These are phyloP conservation scores for Trapa bicornis DNA, from an alignment of 345 rosid genomes.

Conservation along the genomic window DNA sequence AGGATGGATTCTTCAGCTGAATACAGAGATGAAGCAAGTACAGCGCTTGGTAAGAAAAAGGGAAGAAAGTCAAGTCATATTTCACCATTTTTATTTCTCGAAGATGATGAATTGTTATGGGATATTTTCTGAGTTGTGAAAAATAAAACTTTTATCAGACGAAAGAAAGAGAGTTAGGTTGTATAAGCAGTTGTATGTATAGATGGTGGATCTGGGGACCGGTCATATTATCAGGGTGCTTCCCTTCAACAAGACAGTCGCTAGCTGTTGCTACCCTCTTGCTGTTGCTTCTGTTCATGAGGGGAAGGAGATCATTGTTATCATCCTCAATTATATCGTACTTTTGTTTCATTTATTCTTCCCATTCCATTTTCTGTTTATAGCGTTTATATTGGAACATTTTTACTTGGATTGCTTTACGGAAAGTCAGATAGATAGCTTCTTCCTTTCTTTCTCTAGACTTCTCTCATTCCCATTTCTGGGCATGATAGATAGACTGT, in stretches of 20 bases:
- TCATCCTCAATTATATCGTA: slow-evolving; percentile 33
- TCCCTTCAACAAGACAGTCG: slow-evolving; percentile 5
- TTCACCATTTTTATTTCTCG: slow-evolving; percentile 33
- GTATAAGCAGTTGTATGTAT: slow-evolving; percentile 53
- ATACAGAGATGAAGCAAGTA: slow-evolving; percentile 3
- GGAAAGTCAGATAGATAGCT: slow-evolving; percentile 15
- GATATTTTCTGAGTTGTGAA: slow-evolving; percentile 26
- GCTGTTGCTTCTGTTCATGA: slow-evolving; percentile 16
- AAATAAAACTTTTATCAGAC: slow-evolving; percentile 1
- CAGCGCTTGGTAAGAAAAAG: slow-evolving; percentile 29
- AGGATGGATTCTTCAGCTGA: slow-evolving; percentile 2
- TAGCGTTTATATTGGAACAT: slow-evolving; percentile 33
- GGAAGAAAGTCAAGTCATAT: slow-evolving; percentile 11
- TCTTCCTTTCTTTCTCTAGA: slow-evolving; percentile 3
- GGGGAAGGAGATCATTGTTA: slow-evolving; percentile 28
- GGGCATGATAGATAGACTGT: no score
- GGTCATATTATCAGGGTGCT: slow-evolving; percentile 9
- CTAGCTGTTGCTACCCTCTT: slow-evolving; percentile 8
- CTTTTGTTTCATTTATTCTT: slow-evolving; percentile 23
- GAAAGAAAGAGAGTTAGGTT: slow-evolving; percentile 23
- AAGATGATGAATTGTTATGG: slow-evolving; percentile 28
- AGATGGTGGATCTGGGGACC: slow-evolving; percentile 36
- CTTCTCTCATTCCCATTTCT: no score
- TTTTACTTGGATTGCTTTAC: slow-evolving; percentile 33
- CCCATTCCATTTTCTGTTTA: slow-evolving; percentile 14